Conservation (phyloP, 805 yeast species). For the Metschnikowia chrysomelidarum region DNA sequence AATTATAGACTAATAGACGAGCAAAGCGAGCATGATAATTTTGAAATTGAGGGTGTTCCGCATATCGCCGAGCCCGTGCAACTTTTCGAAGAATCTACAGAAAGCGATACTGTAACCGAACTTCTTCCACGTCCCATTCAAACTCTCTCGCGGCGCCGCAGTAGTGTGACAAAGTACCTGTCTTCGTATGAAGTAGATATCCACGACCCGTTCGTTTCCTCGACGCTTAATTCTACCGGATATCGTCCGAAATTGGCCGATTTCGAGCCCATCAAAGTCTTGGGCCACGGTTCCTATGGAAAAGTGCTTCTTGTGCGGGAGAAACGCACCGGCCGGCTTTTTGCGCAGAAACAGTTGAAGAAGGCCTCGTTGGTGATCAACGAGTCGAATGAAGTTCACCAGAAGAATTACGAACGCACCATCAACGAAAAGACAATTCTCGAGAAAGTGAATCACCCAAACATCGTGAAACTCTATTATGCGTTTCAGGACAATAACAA, state of each 20-base stretch:
- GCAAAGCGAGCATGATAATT: slow-evolving; percentile 5
- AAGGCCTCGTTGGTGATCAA: slow-evolving; percentile 75
- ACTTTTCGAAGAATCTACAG: slow-evolving; percentile 12
- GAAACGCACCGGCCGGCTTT: slow-evolving; percentile 55
- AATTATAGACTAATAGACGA: slow-evolving; percentile 28
- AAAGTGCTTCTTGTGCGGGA: slow-evolving; percentile 79
- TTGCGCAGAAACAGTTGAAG: slow-evolving; percentile 82
- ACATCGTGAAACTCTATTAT: slow-evolving; percentile 76
- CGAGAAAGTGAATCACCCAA: slow-evolving; percentile 66
- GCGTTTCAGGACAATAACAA: slow-evolving; percentile 81
- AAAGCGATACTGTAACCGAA: slow-evolving; percentile 18
- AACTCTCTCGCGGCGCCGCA: slow-evolving; percentile 15
- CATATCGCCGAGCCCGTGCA: no score
- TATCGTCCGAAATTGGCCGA: slow-evolving; percentile 40
- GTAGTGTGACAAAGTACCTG: slow-evolving; percentile 20
- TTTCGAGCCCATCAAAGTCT: slow-evolving; percentile 70
- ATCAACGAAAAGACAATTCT: slow-evolving; percentile 76
- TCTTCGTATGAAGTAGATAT: slow-evolving; percentile 37
- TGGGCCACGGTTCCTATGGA: slow-evolving; percentile 89
- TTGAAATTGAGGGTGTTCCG: not conserved
- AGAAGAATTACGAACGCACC: slow-evolving; percentile 61
- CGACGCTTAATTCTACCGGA: slow-evolving; percentile 18
- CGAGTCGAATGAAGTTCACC: slow-evolving; percentile 23
- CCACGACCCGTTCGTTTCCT: slow-evolving; percentile 30
- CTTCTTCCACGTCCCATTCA: slow-evolving; percentile 16